A percentile compares a stretch with the other conserved stretches of the same genome.
Evolutionary conservation across 2,329 filamentous ascomycete species (phyloP).

Genomic region (Albophoma yamanashiensis): DNA sequence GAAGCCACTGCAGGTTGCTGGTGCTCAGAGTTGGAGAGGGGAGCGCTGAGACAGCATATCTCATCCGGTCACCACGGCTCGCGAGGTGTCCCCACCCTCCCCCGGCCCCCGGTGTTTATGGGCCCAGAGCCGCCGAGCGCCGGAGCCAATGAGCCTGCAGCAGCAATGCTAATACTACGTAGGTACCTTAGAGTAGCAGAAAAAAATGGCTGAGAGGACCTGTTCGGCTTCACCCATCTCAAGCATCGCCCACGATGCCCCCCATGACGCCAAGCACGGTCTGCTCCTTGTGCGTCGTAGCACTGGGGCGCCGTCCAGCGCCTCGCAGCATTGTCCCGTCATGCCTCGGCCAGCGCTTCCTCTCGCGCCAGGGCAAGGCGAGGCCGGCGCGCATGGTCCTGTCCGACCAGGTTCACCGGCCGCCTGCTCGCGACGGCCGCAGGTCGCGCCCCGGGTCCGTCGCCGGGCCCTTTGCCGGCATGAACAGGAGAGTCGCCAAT

Average conservation of each 20-base stretch:
- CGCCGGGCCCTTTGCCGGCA: constrained; percentile 42
- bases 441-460: constrained; percentile 25
- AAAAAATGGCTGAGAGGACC: not conserved
- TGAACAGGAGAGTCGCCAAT: constrained; percentile 43
- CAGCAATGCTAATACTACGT: no score
- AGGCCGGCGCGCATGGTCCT: constrained; percentile 48
- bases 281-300: constrained; percentile 9
- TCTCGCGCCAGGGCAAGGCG: constrained; percentile 21
- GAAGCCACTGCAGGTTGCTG: not conserved
- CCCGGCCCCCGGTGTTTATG: not conserved
- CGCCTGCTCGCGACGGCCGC: constrained; percentile 22
- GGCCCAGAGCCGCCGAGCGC: not conserved
- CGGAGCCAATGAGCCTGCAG: not conserved
- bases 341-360: constrained; percentile 24
- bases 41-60: not conserved
- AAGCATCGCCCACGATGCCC: not conserved
- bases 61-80: not conserved
- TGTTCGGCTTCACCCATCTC: not conserved
- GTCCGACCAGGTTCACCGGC: constrained; percentile 38
- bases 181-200: no score
- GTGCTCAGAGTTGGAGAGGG: not conserved
- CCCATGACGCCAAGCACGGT: constrained; percentile 7
- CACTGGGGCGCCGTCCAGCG: constrained; percentile 5
- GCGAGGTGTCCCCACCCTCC: not conserved
- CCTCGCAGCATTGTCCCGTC: constrained; percentile 13